A percentile compares a stretch with the other conserved stretches of the same genome.
Conservation (phyloP, 2,329 filamentous ascomycete species). For the Macrophomina tecta region DNA sequence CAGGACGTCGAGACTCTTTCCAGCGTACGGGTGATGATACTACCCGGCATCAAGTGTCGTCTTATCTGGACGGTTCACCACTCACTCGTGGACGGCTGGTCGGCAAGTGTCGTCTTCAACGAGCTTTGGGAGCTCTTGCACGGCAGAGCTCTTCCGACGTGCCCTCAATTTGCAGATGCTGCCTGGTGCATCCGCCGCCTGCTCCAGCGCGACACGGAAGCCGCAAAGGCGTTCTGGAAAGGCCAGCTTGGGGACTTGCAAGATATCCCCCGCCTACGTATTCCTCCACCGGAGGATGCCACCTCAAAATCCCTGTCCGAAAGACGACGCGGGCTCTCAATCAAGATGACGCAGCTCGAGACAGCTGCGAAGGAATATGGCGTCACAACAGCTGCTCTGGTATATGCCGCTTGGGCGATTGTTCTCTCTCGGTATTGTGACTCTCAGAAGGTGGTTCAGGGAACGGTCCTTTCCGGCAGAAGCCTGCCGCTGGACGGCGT, state of each 20-base stretch:
- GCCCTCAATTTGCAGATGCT: conserved; percentile 7
- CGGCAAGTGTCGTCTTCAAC: conserved; percentile 9
- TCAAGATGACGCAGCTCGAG: background rate
- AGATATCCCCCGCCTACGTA: conserved; percentile 12
- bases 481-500: conserved; percentile 40
- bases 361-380: background rate
- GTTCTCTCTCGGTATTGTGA: conserved; percentile 39
- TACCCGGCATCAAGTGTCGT: background rate
- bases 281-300: conserved; percentile 1
- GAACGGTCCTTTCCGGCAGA: conserved; percentile 45
- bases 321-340: background rate
- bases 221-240: conserved; percentile 10
- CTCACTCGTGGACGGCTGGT: conserved; percentile 19
- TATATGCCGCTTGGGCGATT: conserved; percentile 48
- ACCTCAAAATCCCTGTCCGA: conserved; percentile 13
- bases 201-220: background rate
- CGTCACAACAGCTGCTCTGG: conserved; percentile 32
- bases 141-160: background rate
- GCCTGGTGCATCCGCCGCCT: conserved; percentile 5
- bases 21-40: background rate
- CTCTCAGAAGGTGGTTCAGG: conserved; percentile 43
- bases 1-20: background rate
- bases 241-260: background rate
- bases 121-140: conserved; percentile 5
- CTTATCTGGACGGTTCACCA: conserved; percentile 20